phyloP scores from a whole-genome alignment of 495 filamentous ascomycete species.

The Aspergillus avenaceus region DNA sequence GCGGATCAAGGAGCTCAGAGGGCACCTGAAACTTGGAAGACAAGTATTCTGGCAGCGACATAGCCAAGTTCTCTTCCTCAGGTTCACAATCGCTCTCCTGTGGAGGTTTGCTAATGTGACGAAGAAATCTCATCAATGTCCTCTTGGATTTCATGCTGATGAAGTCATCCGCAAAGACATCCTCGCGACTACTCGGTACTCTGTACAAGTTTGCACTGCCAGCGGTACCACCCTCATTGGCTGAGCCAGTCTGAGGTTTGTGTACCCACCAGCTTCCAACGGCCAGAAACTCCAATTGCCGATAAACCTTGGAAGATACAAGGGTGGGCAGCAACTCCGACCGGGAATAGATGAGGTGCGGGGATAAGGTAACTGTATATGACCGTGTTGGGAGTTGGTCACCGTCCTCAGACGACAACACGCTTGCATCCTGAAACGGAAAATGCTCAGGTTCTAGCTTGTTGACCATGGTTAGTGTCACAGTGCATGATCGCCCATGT shows the following conservation, averaged over 20 bases:
- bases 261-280: constrained; percentile 93
- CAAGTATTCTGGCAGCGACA: constrained; percentile 61
- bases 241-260: constrained; percentile 3
- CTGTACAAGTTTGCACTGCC: constrained; percentile 40
- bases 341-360: constrained; percentile 80
- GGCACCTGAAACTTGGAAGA: constrained; percentile 70
- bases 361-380: constrained; percentile 81
- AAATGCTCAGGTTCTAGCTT: constrained; percentile 29
- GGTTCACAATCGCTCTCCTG: constrained; percentile 23
- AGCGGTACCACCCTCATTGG: neutral
- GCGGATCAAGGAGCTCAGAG: constrained; percentile 58
- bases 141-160: constrained; percentile 76
- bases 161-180: constrained; percentile 70
- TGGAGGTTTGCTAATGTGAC: constrained; percentile 44
- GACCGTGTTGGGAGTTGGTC: constrained; percentile 63
- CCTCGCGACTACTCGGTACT: constrained; percentile 81
- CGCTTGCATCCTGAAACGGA: constrained; percentile 38
- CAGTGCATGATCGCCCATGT: neutral
- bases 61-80: constrained; percentile 31
- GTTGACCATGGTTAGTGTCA: constrained; percentile 20
- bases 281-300: constrained; percentile 87
- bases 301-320: constrained; percentile 81
- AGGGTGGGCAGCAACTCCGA: constrained; percentile 71
- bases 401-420: constrained; percentile 20
- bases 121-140: constrained; percentile 81